Evolutionary conservation across 257 asterid species (phyloP).

Genomic region (Fraxinus quadrangulata): DNA sequence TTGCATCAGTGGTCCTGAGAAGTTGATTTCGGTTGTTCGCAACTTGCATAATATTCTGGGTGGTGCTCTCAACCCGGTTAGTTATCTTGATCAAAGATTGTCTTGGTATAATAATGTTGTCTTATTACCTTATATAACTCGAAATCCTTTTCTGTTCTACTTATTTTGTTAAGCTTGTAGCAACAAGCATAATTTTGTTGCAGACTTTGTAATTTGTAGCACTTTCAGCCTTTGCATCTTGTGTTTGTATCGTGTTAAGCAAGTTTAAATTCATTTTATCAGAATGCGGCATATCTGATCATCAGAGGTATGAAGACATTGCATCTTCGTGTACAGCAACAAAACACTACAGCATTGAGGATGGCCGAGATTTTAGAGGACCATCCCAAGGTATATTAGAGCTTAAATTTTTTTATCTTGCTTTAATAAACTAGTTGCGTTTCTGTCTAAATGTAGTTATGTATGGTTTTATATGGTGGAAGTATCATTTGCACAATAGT

Average conservation of each 20-base stretch:
- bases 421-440: slow-evolving; percentile 1
- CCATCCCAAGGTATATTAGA: slow-evolving; percentile 78
- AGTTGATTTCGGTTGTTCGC: slow-evolving; percentile 66
- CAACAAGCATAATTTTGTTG: not conserved
- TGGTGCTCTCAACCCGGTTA: slow-evolving; percentile 87
- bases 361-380: slow-evolving; percentile 99
- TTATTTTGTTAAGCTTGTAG: slow-evolving; percentile 7
- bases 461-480: not conserved
- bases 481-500: not conserved
- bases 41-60: slow-evolving; percentile 88
- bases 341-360: slow-evolving; percentile 88
- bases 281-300: slow-evolving; percentile 90
- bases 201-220: not conserved
- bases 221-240: slow-evolving; percentile 16
- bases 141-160: not conserved
- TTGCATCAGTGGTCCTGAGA: slow-evolving; percentile 81
- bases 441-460: not conserved
- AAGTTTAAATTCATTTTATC: slow-evolving; percentile 24
- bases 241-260: slow-evolving; percentile 5
- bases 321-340: slow-evolving; percentile 97
- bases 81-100: slow-evolving; percentile 35
- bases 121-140: not conserved
- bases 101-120: not conserved
- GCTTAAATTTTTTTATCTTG: slow-evolving; percentile 7
- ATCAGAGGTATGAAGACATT: slow-evolving; percentile 98